Evolutionary conservation across 192 early-diverging fungal genomes (phyloP).

Genomic region (Mycoemilia scoparia): DNA sequence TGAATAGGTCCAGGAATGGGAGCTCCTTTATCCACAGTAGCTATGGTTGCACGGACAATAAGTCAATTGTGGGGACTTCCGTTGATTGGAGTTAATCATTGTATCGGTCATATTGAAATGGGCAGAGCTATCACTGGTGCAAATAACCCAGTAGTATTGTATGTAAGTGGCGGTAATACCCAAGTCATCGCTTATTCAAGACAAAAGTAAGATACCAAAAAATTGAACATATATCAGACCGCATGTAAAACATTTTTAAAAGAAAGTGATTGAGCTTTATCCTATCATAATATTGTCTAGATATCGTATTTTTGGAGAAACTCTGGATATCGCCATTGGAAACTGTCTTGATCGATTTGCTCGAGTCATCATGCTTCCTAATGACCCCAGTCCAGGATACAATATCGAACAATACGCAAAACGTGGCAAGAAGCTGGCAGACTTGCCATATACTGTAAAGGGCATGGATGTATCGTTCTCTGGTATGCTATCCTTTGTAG

Average conservation of each 20-base stretch:
- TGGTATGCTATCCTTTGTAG: constrained; percentile 84
- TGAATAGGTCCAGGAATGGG: constrained; percentile 99
- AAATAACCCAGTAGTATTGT: constrained; percentile 83
- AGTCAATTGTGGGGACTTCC: constrained; percentile 82
- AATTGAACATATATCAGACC: constrained; percentile 1
- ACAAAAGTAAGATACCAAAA: constrained; percentile 52
- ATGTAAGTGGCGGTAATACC: constrained; percentile 96
- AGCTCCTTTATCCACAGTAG: constrained; percentile 78
- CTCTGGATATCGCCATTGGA: constrained; percentile 93
- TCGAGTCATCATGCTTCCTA: constrained; percentile 74
- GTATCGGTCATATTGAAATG: constrained; percentile 99
- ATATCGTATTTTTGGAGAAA: constrained; percentile 97
- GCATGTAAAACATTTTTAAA: too few species aligned
- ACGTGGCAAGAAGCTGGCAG: constrained; percentile 66
- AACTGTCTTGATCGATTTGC: constrained; percentile 98
- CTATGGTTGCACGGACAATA: constrained; percentile 81
- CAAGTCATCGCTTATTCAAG: constrained; percentile 97
- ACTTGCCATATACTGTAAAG: constrained; percentile 92
- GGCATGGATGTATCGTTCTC: constrained; percentile 98
- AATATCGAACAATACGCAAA: constrained; percentile 95
- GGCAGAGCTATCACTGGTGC: constrained; percentile 91
- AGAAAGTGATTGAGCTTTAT: too few species aligned
- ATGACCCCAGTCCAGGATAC: constrained; percentile 94
- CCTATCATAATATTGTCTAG: too few species aligned
- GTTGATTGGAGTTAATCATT: constrained; percentile 92